phyloP scores from a whole-genome alignment of 352 stramenopile species.

The Globisporangium spinosum region DNA sequence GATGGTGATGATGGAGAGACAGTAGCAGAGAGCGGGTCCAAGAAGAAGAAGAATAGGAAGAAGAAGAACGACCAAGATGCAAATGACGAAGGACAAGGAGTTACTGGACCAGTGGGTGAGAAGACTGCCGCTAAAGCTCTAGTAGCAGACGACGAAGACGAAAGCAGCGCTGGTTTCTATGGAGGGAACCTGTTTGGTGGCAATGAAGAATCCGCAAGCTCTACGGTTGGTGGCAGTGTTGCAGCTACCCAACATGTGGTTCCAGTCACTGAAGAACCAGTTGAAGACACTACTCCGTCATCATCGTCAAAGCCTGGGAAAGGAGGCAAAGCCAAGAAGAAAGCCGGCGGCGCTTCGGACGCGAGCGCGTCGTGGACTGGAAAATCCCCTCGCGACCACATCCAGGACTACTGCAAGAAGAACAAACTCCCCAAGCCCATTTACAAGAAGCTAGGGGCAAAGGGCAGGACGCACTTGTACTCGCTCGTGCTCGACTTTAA shows the following conservation, averaged over 20 bases:
- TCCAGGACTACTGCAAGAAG: conserved; percentile 89
- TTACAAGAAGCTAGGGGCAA: conserved; percentile 49
- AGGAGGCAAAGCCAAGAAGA: conserved; percentile 33
- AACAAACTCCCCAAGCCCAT: conserved; percentile 74
- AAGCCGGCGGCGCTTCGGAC: conserved; percentile 23
- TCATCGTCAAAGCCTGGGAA: conserved; percentile 17
- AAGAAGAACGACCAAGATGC: conserved; percentile 8
- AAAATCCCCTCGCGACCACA: conserved; percentile 84
- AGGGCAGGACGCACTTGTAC: conserved; percentile 39
- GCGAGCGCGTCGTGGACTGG: conserved; percentile 55
- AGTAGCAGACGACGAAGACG: not conserved
- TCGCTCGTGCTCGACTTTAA: conserved; percentile 49
- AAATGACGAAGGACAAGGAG: not conserved
- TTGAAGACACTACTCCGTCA: not conserved
- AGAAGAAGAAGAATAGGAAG: conserved; percentile 10
- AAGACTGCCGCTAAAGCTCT: not conserved
- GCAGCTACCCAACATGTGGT: not conserved
- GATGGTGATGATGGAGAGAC: not conserved
- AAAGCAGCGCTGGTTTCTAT: conserved; percentile 8
- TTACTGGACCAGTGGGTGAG: not conserved
- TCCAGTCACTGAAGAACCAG: not conserved
- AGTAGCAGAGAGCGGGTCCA: not conserved
- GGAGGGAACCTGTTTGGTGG: conserved; percentile 9
- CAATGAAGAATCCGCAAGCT: not conserved
- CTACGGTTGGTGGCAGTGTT: not conserved